Conservation (phyloP, 73 alveolate genomes). For the Symbiodinium natans region DNA sequence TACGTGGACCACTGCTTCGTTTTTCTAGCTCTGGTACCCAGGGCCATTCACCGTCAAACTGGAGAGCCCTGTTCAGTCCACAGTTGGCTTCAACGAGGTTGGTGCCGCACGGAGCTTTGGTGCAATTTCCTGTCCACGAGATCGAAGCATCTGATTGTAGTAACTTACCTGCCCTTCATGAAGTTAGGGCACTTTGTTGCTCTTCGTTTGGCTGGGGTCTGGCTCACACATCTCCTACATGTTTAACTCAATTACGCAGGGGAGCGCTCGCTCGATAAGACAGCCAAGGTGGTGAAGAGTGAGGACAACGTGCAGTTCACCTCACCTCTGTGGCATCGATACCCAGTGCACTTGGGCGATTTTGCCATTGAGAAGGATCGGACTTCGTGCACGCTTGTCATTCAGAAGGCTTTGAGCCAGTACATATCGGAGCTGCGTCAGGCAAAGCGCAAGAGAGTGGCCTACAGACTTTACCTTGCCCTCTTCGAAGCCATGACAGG, state of each 20-base stretch:
- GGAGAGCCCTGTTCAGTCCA: not conserved
- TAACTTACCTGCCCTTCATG: too few species aligned
- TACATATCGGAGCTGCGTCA: not conserved
- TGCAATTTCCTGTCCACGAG: not conserved
- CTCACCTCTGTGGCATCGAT: constrained; percentile 9
- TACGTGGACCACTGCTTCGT: not conserved
- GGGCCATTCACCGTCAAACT: not conserved
- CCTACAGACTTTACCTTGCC: not conserved
- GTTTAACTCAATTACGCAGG: too few species aligned
- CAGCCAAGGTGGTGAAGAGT: not conserved
- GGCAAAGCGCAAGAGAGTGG: not conserved
- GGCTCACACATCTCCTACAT: too few species aligned
- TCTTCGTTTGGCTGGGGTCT: too few species aligned
- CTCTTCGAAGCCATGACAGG: constrained; percentile 3
- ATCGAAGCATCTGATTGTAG: not conserved
- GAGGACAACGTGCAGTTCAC: not conserved
- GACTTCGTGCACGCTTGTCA: not conserved
- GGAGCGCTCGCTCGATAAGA: too few species aligned
- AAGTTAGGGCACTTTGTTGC: too few species aligned
- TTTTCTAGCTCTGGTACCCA: constrained; percentile 5
- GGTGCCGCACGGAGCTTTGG: too few species aligned
- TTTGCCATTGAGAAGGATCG: not conserved
- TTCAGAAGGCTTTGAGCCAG: not conserved
- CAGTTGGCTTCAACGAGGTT: constrained; percentile 30
- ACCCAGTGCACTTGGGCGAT: constrained; percentile 30